A percentile compares a stretch with the other conserved stretches of the same genome.
Evolutionary conservation across 2,329 filamentous ascomycete species (phyloP).

Genomic region (Tolypocladium tropicale): DNA sequence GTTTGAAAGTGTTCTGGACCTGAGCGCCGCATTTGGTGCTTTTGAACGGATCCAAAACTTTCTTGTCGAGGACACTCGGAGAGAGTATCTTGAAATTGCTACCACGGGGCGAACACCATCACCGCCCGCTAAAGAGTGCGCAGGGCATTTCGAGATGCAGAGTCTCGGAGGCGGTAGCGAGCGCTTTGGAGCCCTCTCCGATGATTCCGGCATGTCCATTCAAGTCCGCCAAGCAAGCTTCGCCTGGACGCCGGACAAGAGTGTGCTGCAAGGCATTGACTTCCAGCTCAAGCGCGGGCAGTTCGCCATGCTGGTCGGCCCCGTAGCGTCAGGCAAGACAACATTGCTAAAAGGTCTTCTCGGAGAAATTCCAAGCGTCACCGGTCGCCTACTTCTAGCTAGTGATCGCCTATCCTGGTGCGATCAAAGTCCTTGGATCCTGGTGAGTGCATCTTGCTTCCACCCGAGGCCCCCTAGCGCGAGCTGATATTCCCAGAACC

Average conservation of each 20-base stretch:
- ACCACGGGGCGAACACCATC: background rate
- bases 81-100: constrained; percentile 12
- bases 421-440: constrained; percentile 24
- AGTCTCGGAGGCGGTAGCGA: background rate
- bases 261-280: constrained; percentile 19
- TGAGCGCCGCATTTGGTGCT: constrained; percentile 27
- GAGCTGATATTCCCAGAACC: constrained; percentile 13
- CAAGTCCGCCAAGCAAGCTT: constrained; percentile 17
- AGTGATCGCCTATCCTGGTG: constrained; percentile 16
- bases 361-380: constrained; percentile 15
- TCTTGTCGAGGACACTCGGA: constrained; percentile 14
- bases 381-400: constrained; percentile 5
- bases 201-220: background rate
- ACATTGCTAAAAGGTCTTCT: constrained; percentile 30
- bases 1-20: constrained; percentile 24
- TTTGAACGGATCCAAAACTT: constrained; percentile 29
- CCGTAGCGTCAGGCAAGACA: constrained; percentile 34
- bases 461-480: background rate
- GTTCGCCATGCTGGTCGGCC: constrained; percentile 30
- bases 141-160: background rate
- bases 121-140: background rate
- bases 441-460: constrained; percentile 8
- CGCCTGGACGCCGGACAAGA: constrained; percentile 21
- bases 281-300: constrained; percentile 18
- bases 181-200: background rate